Evolutionary conservation across 495 filamentous ascomycete species (phyloP), one percentile per base, ranked within the genome.

Genomic region (Neurospora terricola): DNA sequence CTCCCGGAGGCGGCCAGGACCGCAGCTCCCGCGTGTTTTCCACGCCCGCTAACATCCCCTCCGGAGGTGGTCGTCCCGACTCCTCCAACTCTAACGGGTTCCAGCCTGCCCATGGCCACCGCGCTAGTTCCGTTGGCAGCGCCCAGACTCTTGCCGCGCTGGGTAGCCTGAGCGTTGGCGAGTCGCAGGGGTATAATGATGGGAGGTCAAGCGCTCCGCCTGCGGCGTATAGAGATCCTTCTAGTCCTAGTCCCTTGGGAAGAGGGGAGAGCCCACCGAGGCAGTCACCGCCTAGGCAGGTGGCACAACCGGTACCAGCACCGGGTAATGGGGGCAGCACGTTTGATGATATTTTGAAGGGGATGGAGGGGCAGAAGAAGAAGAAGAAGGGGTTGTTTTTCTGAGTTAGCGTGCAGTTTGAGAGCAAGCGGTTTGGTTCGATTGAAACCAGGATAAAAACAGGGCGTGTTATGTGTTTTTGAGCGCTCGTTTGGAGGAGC

Each of bases 321-420:
- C 12, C 54, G 0, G 34, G 23, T 43, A 66, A 23, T 12, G 37
- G 42, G 6, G 36, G 21, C 11, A 88, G 85, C 77, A 91, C 88
- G n/a, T 91, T 91, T 81, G 89, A 91, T 78, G 87, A 88, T 71
- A 91, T 91, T 71, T 76, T 91, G n/a, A 86, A 85, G 69, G 82
- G 82, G n/a, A 85, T 86, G 79, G 81, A 82, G 54, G 75, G 78
- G 45, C 79, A 82, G 73, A 78, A 78, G 69, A 83, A 82, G 79
- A 82, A 83, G 71, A 78, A 75, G 78, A 86, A 85, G 78, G 83
- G 81, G 9, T 76, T 83, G 38, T 84, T 84, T 72, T 85, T 81
- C 27, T 79, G 73, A 77, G 23, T 3, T 21, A 14, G 48, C 8
- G 4, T 9, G 48, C 6, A 45, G 42, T n/a, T 48, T 27, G 43